Base-by-base conservation (phyloP, 2,329 filamentous ascomycete species). In the Stagonosporopsis rhizophila region DNA sequence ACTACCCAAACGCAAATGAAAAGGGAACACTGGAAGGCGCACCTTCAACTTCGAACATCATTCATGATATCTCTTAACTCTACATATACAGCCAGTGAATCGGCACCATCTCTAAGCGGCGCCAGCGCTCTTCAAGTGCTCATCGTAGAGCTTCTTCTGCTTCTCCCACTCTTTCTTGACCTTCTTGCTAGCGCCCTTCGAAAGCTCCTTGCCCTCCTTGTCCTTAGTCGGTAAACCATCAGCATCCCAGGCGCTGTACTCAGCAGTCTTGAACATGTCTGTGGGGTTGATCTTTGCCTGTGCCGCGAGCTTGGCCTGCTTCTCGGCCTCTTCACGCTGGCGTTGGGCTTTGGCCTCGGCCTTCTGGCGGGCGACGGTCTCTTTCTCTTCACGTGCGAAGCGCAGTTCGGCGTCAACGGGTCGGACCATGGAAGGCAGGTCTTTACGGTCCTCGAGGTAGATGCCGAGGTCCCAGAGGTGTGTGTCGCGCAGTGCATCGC, bases 151-250 rank as follows among this genome's bases (percentile, higher is more conserved):
- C 83, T 94, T 96, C 82, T 92, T 95, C 80, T 97, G 94, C 73
- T 83, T 87, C 67, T 96, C 90, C 91, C 91, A 96, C 52, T 92
- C 88, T 81, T 97, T 97, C 78, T 83, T 88, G 66, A 96, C 76
- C 80, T 91, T 93, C 83, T 97, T 97, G 46, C 79, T 71, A 70
- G 87, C 85, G 57, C 84, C 89, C 81, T 96, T 96, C 4, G 90
- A 85, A 34, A 97, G 82, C 65, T 96, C 91, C 58, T 86, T 87
- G 0, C 92, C 92, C 28, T 90, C 87, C 59, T 86, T 87, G 73
- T 92, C 86, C 77, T 87, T 90, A 0, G 85, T 89, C 2, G 94
- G 93, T 60, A 96, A 60, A 0, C 93, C 93, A 54, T 94, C 88
- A 6, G 83, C 87, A 71, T 96, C 92, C 91, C 91, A 96, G 17